phyloP scores from a whole-genome alignment of 495 filamentous ascomycete species.

The Tetracladium marchalianum region DNA sequence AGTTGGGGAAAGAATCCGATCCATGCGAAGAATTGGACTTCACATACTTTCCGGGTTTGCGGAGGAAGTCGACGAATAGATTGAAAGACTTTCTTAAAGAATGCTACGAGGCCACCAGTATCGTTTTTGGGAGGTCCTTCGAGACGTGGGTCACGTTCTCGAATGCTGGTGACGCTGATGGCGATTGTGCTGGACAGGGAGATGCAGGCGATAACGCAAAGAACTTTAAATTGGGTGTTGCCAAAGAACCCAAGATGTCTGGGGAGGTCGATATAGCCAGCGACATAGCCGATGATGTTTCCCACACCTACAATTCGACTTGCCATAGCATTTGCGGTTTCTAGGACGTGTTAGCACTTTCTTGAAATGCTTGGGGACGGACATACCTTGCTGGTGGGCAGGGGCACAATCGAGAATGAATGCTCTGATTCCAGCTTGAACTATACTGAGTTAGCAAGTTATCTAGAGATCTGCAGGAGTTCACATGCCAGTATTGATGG shows the following conservation, averaged over 20 bases:
- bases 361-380: not conserved
- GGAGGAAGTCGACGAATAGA: slow-evolving; percentile 67
- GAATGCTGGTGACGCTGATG: slow-evolving; percentile 53
- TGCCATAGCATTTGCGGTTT: slow-evolving; percentile 78
- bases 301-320: slow-evolving; percentile 71
- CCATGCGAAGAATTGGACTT: slow-evolving; percentile 85
- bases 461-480: not conserved
- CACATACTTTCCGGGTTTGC: slow-evolving; percentile 72
- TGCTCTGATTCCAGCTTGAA: slow-evolving; percentile 79
- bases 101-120: slow-evolving; percentile 56
- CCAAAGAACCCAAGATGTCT: slow-evolving; percentile 64
- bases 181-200: slow-evolving; percentile 55
- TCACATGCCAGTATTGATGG: slow-evolving; percentile 76
- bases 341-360: slow-evolving; percentile 20
- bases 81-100: slow-evolving; percentile 68
- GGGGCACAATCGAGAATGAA: slow-evolving; percentile 89
- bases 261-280: slow-evolving; percentile 70
- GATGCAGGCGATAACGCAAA: slow-evolving; percentile 71
- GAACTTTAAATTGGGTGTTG: slow-evolving; percentile 78
- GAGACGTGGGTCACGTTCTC: slow-evolving; percentile 68
- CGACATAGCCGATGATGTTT: slow-evolving; percentile 78
- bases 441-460: slow-evolving; percentile 27
- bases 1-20: slow-evolving; percentile 93
- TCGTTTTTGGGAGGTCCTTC: slow-evolving; percentile 49
- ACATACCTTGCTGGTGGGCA: slow-evolving; percentile 62